Evolutionary conservation across 169 alveolate genomes (phyloP), one percentile per base, ranked within the genome.

Genomic region (Eimeria sp.): DNA sequence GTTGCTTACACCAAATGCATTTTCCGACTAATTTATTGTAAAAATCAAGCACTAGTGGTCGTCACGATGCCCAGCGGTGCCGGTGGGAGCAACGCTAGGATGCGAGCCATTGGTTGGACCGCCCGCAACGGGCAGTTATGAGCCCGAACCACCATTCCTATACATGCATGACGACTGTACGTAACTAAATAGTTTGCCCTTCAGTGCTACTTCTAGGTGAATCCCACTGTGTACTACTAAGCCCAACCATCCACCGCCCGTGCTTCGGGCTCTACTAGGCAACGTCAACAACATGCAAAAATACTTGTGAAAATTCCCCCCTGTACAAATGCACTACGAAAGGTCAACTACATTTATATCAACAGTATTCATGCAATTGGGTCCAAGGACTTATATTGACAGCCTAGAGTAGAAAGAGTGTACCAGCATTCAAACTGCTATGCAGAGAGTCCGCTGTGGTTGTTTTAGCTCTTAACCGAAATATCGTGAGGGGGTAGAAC

Each of bases 61-160:
- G 83, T 40, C 30, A 40, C 34, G 57, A 6, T 40, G 57, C 30
- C 6, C 54, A n/a, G 83, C 83, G 27, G 83, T 54, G 2, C 30
- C 57, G 30, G 27, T 25, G 57, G 45, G 49, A n/a, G 88, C n/a
- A 78, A 22, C 67, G 22, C 49, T 45, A 47, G 47, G 43, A 14
- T n/a, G 88, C 67, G 88, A 47, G 88, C 88, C 88, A 78, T 51
- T 78, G 88, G 88, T 78, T 78, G 88, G 88, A 47, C 88, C 88
- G 67, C 65, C 65, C 67, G 5, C 49, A 47, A 51, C 49, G 70
- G 83, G 57, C 57, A 2, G 16, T 4, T 3, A 1, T 3, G 30
- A 3, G 20, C 18, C 5, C 43, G 18, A 9, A 9, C 1, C 78
- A 27, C 3, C 20, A 67, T 67, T n/a, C 6, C 22, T 40, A 65